These are phyloP conservation scores for Neurospora sp. DNA, from an alignment of 495 filamentous ascomycete genomes.

Conservation along the genomic window DNA sequence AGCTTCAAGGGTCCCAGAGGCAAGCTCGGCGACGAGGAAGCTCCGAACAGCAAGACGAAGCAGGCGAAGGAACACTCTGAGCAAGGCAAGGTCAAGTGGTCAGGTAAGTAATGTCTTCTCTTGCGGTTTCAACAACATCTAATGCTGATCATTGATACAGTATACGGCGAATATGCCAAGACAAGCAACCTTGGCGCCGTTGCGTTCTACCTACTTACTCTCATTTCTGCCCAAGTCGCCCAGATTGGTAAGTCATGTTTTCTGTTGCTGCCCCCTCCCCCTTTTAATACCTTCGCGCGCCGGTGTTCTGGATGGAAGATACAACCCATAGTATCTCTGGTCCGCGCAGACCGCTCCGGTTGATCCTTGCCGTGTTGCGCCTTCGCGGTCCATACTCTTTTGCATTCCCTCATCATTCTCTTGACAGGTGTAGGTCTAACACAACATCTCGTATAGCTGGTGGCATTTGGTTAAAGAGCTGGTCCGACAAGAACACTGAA, in stretches of 20 bases:
- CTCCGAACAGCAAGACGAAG: conserved; percentile 56
- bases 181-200: conserved; percentile 86
- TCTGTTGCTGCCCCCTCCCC: neutral
- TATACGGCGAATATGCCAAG: conserved; percentile 84
- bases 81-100: conserved; percentile 96
- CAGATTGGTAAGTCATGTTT: conserved; percentile 47
- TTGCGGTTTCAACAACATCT: neutral
- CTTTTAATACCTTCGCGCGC: neutral
- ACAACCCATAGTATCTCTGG: neutral
- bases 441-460: conserved; percentile 32
- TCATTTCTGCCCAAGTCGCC: conserved; percentile 70
- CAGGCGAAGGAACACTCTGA: conserved; percentile 80
- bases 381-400: neutral
- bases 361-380: neutral
- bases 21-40: conserved; percentile 77
- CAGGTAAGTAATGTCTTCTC: conserved; percentile 27
- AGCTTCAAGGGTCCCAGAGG: conserved; percentile 81
- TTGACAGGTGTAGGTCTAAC: neutral
- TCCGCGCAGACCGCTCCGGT: neutral
- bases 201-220: conserved; percentile 62
- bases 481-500: conserved; percentile 69
- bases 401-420: neutral
- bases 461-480: conserved; percentile 86
- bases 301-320: neutral
- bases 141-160: conserved; percentile 25